Conservation (phyloP, 306 rosid species). For the Rosa persica region DNA sequence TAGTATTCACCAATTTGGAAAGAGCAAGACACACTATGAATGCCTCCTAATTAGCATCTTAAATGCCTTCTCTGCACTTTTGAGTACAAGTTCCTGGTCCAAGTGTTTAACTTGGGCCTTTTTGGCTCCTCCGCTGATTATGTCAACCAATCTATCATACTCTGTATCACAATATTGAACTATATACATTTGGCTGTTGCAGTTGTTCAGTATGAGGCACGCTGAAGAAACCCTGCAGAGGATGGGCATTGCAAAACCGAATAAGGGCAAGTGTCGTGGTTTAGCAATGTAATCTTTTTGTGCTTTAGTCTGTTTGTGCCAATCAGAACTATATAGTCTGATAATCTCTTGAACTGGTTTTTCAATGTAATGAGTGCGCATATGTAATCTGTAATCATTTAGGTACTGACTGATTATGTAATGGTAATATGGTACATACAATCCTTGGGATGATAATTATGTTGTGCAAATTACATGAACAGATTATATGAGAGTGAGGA, state of each 20-base stretch:
- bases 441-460: not conserved
- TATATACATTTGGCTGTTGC: not conserved
- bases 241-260: not conserved
- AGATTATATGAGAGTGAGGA: not conserved
- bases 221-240: not conserved
- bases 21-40: not conserved
- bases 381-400: not conserved
- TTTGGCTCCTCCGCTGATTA: not conserved
- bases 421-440: not conserved
- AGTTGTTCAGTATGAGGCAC: conserved; percentile 22
- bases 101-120: not conserved
- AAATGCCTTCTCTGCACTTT: not conserved
- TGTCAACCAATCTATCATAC: not conserved
- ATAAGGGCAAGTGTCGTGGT: not conserved
- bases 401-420: not conserved
- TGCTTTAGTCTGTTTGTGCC: not conserved
- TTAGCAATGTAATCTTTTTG: not conserved
- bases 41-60: not conserved
- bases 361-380: not conserved
- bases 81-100: not conserved
- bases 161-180: not conserved
- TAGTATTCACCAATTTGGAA: not conserved
- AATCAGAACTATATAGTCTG: not conserved
- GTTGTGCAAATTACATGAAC: not conserved
- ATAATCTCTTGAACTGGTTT: not conserved